Evolutionary conservation across 305 asterid species (phyloP).

Genomic region (Lippia alba): DNA sequence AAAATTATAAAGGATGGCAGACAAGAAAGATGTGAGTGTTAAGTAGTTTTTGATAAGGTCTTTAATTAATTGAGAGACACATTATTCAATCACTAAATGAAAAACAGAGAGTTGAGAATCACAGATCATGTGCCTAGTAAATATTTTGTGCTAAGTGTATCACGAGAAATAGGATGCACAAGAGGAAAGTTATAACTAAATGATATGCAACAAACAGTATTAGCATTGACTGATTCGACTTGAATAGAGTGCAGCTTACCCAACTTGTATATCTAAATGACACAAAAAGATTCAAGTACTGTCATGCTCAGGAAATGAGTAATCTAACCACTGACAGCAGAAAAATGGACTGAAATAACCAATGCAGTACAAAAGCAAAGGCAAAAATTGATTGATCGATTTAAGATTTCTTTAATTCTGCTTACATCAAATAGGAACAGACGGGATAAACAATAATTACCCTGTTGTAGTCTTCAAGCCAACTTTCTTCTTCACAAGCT

Average conservation of each 20-base stretch:
- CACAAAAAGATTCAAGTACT: background rate
- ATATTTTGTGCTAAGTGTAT: background rate
- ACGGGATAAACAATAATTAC: conserved; percentile 36
- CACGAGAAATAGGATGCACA: background rate
- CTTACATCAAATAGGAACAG: conserved; percentile 1
- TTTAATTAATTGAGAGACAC: background rate
- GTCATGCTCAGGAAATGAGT: background rate
- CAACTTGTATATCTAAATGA: background rate
- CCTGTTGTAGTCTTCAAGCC: conserved; percentile 97
- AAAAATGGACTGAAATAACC: background rate
- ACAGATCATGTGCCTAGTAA: conserved; percentile 7
- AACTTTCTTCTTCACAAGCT: conserved; percentile 99
- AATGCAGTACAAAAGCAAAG: background rate
- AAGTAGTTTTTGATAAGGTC: background rate
- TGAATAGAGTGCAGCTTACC: conserved; percentile 10
- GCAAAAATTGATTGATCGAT: no score
- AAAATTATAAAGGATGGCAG: background rate
- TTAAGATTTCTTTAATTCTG: background rate
- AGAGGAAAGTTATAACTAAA: background rate
- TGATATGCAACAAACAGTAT: background rate
- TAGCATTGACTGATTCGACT: background rate
- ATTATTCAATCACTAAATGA: background rate
- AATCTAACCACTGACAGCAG: background rate
- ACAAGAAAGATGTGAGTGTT: conserved; percentile 8
- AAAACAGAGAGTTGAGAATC: conserved; percentile 15